Evolutionary conservation across 257 asterid species (phyloP).

Genomic region (Gentiana macrophylla): DNA sequence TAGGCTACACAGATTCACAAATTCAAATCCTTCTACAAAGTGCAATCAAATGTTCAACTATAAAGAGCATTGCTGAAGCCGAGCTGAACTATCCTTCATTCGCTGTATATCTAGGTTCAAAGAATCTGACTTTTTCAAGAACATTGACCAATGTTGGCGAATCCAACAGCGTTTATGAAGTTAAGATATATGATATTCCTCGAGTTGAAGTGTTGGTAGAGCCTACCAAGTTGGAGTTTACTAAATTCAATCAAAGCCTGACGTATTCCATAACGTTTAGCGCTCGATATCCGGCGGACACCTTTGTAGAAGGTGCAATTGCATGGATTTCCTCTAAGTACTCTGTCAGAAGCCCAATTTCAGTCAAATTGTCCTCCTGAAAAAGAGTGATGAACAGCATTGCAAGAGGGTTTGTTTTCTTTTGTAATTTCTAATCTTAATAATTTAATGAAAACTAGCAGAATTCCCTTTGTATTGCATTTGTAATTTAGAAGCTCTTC

Average conservation of each 20-base stretch:
- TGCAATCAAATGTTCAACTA: not conserved
- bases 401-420: too few species aligned
- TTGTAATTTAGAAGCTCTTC: too few species aligned
- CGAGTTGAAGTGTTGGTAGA: not conserved
- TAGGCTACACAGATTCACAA: slow-evolving; percentile 3
- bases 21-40: not conserved
- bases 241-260: not conserved
- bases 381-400: too few species aligned
- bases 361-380: not conserved
- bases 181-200: not conserved
- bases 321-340: not conserved
- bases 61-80: not conserved
- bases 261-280: not conserved
- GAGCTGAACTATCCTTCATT: slow-evolving; percentile 8
- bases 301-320: slow-evolving; percentile 1
- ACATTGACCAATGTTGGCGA: slow-evolving; percentile 3
- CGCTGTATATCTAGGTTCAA: not conserved
- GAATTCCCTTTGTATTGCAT: too few species aligned
- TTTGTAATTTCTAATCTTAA: too few species aligned
- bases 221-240: slow-evolving; percentile 2
- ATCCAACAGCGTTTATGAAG: not conserved
- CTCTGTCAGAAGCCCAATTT: slow-evolving; percentile 3
- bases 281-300: not conserved
- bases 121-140: not conserved
- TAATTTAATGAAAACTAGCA: too few species aligned